Percentiles rank a stretch among this genome's conserved stretches.
phyloP scores from a whole-genome alignment of 192 early-diverging fungal genomes.

The Backusella parvicylindrica region DNA sequence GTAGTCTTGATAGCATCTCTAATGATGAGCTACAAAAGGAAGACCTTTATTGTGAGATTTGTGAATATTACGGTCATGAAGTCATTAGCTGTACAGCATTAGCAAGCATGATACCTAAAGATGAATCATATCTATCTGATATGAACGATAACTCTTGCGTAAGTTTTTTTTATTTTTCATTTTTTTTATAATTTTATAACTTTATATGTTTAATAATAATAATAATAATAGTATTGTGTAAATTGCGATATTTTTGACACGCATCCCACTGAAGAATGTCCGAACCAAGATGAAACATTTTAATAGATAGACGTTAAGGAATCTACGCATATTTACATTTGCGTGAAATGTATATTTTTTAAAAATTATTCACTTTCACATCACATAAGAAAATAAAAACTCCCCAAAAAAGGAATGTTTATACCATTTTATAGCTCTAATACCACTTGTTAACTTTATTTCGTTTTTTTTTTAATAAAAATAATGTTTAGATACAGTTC shows the following conservation, averaged over 20 bases:
- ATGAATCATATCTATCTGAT: background rate
- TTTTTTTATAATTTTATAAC: too few relatives aligned
- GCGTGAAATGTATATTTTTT: background rate
- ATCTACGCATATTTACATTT: background rate
- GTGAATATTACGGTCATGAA: slow-evolving; percentile 61
- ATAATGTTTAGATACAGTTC: background rate
- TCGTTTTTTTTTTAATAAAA: background rate
- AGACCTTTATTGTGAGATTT: slow-evolving; percentile 58
- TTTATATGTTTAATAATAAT: background rate
- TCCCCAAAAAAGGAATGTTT: background rate
- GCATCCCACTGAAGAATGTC: slow-evolving; percentile 72
- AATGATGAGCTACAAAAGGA: slow-evolving; percentile 32
- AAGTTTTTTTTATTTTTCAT: too few relatives aligned
- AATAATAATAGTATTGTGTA: slow-evolving; percentile 57
- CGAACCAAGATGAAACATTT: slow-evolving; percentile 68
- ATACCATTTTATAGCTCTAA: background rate
- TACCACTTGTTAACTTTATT: background rate
- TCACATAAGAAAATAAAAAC: background rate
- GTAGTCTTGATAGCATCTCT: background rate
- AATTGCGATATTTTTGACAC: slow-evolving; percentile 68
- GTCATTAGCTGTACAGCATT: slow-evolving; percentile 52
- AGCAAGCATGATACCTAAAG: background rate
- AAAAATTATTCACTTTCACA: background rate
- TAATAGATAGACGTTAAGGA: slow-evolving; percentile 15
- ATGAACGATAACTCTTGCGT: background rate